phyloP scores from a whole-genome alignment of 352 stramenopile species.

The Phytophthora cryptogea region DNA sequence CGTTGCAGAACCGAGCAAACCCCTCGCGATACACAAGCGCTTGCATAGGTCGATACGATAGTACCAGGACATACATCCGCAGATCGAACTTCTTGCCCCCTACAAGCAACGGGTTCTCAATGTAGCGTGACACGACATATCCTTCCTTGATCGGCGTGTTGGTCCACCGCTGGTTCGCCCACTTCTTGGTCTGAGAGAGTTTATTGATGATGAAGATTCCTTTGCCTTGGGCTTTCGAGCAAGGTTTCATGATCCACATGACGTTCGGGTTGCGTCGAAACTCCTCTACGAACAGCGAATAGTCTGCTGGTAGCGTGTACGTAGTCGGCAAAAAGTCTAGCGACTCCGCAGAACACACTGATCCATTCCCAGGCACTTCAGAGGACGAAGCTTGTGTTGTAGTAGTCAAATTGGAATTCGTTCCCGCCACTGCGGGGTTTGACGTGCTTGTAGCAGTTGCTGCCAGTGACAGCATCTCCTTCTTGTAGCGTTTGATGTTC shows the following conservation, averaged over 20 bases:
- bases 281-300: slow-evolving; percentile 93
- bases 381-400: neutral
- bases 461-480: slow-evolving; percentile 45
- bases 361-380: neutral
- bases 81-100: slow-evolving; percentile 95
- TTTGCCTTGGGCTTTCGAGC: slow-evolving; percentile 88
- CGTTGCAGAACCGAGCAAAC: slow-evolving; percentile 93
- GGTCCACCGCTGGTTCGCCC: slow-evolving; percentile 71
- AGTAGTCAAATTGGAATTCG: neutral
- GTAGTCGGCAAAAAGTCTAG: slow-evolving; percentile 89
- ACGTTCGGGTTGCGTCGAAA: slow-evolving; percentile 83
- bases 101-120: slow-evolving; percentile 89
- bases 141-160: slow-evolving; percentile 83
- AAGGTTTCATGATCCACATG: slow-evolving; percentile 96
- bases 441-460: slow-evolving; percentile 1
- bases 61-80: slow-evolving; percentile 92
- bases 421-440: neutral
- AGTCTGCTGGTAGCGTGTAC: slow-evolving; percentile 93
- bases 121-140: slow-evolving; percentile 91
- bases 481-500: slow-evolving; percentile 92
- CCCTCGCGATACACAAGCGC: slow-evolving; percentile 84
- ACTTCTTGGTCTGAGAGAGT: slow-evolving; percentile 92
- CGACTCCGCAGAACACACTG: slow-evolving; percentile 21
- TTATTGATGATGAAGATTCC: slow-evolving; percentile 95
- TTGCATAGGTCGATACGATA: slow-evolving; percentile 87